Evolutionary conservation across 148 eudicot species (phyloP).

Genomic region (Hydrangea macrophylla): DNA sequence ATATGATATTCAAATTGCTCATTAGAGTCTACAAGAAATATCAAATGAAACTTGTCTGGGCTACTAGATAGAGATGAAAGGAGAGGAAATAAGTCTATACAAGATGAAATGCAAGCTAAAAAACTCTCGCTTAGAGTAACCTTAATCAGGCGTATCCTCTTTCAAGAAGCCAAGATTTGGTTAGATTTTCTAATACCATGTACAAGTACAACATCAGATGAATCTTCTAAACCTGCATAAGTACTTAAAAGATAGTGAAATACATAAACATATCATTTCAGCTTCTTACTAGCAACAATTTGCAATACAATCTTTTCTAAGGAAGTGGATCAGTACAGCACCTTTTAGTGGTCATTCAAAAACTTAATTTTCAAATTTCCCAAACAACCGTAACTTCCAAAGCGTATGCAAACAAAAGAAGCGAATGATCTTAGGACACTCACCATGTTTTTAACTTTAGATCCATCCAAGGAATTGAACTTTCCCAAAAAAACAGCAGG

Average conservation of each 20-base stretch:
- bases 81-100: neutral
- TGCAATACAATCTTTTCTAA: neutral
- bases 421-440: constrained; percentile 22
- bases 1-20: neutral
- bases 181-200: neutral
- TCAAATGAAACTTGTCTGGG: neutral
- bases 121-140: neutral
- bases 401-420: constrained; percentile 10
- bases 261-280: neutral
- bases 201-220: neutral
- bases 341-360: neutral
- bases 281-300: neutral
- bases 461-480: constrained; percentile 55
- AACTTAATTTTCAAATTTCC: neutral
- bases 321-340: neutral
- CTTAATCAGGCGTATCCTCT: neutral
- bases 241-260: neutral
- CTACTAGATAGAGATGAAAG: neutral
- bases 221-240: neutral
- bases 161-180: neutral
- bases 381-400: constrained; percentile 7
- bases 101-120: neutral
- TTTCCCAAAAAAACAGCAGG: constrained; percentile 84
- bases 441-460: constrained; percentile 61
- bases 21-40: neutral